phyloP scores from a whole-genome alignment of 1,139 yeast species.

The Saccharomyces hybrid region DNA sequence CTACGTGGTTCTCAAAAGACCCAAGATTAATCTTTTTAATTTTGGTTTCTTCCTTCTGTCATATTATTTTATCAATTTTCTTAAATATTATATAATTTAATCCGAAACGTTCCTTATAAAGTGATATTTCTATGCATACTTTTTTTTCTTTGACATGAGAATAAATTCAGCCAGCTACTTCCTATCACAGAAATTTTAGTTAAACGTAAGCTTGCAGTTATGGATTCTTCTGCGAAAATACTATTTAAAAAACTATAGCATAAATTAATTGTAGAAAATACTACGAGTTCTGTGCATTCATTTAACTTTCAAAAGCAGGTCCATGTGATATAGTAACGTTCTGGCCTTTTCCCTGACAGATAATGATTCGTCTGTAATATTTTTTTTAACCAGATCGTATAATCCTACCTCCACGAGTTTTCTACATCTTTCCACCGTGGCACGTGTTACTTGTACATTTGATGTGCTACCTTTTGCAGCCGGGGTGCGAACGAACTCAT shows the following conservation, averaged over 20 bases:
- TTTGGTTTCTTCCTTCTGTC: constrained; percentile 10
- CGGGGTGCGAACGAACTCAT: constrained; percentile 16
- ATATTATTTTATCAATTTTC: constrained; percentile 8
- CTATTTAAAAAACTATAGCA: neutral
- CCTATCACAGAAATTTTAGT: neutral
- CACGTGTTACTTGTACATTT: constrained; percentile 10
- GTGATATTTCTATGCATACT: neutral
- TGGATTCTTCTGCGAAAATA: neutral
- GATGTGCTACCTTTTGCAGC: constrained; percentile 7
- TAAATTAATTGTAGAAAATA: neutral
- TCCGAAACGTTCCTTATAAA: constrained; percentile 1
- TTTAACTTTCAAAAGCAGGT: constrained; percentile 18
- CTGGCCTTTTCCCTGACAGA: constrained; percentile 30
- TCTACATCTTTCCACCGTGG: constrained; percentile 24
- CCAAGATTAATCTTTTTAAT: constrained; percentile 8
- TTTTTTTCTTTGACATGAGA: neutral
- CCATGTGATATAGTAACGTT: constrained; percentile 29
- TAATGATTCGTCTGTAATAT: constrained; percentile 24
- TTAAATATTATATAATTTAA: constrained; percentile 1
- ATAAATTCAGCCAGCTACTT: neutral
- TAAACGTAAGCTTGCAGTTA: neutral
- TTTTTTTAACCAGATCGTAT: constrained; percentile 24
- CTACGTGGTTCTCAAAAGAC: constrained; percentile 61
- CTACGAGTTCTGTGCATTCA: neutral
- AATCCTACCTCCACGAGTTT: constrained; percentile 25